phyloP scores from a whole-genome alignment of 306 rosid genomes.

The Lathyrus tuberosus region DNA sequence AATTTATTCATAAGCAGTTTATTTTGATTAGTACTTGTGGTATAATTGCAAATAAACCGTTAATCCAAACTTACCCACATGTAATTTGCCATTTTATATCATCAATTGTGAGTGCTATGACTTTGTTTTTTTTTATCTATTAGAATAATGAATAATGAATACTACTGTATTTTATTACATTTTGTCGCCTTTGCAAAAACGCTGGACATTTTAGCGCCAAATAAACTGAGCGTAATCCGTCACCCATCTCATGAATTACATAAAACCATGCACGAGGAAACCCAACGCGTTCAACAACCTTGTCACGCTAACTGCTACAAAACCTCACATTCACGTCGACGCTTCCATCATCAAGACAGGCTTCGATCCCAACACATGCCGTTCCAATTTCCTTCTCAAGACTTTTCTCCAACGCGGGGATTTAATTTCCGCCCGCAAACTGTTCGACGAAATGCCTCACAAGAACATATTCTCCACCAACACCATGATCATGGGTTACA shows the following conservation, averaged over 20 bases:
- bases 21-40: too few species aligned
- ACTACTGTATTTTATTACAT: too few species aligned
- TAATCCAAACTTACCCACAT: too few species aligned
- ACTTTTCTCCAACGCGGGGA: constrained; percentile 53
- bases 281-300: constrained; percentile 39
- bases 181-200: not conserved
- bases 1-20: too few species aligned
- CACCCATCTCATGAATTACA: constrained; percentile 33
- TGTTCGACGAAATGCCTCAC: constrained; percentile 81
- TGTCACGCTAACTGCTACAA: constrained; percentile 41
- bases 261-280: constrained; percentile 49
- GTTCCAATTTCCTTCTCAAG: constrained; percentile 66
- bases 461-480: constrained; percentile 67
- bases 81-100: too few species aligned
- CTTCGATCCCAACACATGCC: constrained; percentile 62
- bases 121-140: too few species aligned
- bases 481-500: constrained; percentile 69
- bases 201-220: constrained; percentile 36
- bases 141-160: too few species aligned
- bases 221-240: not conserved
- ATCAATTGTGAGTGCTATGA: too few species aligned
- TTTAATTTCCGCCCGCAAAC: constrained; percentile 50
- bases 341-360: constrained; percentile 80
- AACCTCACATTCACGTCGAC: constrained; percentile 45
- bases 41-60: too few species aligned